phyloP scores from a whole-genome alignment of 2,329 filamentous ascomycete species.

The Myriosclerotinia curreyana region DNA sequence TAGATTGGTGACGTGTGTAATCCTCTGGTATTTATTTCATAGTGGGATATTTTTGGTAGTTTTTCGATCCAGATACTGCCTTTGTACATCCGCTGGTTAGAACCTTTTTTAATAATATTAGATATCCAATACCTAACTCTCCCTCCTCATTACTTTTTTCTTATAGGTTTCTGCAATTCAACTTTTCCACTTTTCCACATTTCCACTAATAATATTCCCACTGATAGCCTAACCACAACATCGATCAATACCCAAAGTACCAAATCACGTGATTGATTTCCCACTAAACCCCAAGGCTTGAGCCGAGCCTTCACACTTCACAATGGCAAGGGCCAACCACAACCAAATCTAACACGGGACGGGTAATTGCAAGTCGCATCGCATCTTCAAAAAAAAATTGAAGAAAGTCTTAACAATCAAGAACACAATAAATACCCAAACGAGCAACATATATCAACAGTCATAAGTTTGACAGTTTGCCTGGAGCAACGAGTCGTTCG shows the following conservation, averaged over 20 bases:
- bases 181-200: too few species aligned
- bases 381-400: constrained; percentile 15
- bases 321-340: constrained; percentile 15
- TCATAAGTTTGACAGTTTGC: constrained; percentile 8
- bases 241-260: not conserved
- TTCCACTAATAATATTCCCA: too few species aligned
- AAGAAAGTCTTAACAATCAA: constrained; percentile 13
- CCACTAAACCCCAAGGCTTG: not conserved
- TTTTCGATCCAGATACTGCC: not conserved
- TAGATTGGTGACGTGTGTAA: constrained; percentile 13
- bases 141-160: too few species aligned
- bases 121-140: too few species aligned
- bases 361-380: not conserved
- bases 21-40: too few species aligned
- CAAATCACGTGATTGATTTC: not conserved
- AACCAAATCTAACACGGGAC: too few species aligned
- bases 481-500: constrained; percentile 21
- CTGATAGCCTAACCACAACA: too few species aligned
- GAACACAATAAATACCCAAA: not conserved
- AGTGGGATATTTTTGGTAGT: too few species aligned
- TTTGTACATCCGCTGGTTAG: too few species aligned
- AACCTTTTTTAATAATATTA: too few species aligned
- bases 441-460: not conserved
- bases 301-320: constrained; percentile 17
- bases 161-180: too few species aligned